Percentiles rank a stretch among this genome's conserved stretches.
Conservation (phyloP, 108 stramenopile genomes). For the Epipyxis sp. region DNA sequence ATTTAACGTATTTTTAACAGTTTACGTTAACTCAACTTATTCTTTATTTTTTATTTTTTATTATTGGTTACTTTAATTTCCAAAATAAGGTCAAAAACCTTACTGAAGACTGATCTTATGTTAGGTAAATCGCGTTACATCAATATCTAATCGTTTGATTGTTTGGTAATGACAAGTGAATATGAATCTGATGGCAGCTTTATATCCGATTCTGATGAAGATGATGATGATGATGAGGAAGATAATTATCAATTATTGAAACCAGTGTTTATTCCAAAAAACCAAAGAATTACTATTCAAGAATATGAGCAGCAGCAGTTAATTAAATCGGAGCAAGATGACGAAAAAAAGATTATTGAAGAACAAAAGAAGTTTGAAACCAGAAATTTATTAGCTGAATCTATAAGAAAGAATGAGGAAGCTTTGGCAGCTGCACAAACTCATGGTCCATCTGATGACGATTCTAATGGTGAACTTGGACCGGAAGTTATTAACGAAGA, state of each 20-base stretch:
- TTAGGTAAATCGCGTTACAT: too few relatives aligned
- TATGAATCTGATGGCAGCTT: constrained; percentile 1
- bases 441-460: too few relatives aligned
- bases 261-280: constrained; percentile 29
- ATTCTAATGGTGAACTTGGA: constrained; percentile 40
- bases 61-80: too few relatives aligned
- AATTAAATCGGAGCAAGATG: too few relatives aligned
- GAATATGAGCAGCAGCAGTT: constrained; percentile 34
- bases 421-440: constrained; percentile 29
- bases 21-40: too few relatives aligned
- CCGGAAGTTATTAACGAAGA: constrained; percentile 54
- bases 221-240: constrained; percentile 27
- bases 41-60: too few relatives aligned
- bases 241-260: not conserved
- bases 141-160: too few relatives aligned
- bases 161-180: not conserved
- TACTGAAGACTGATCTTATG: too few relatives aligned
- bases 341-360: not conserved
- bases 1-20: too few relatives aligned
- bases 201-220: not conserved
- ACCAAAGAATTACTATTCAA: constrained; percentile 28
- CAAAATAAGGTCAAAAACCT: too few relatives aligned
- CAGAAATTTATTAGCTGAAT: constrained; percentile 12
- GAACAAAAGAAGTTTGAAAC: not conserved
- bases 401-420: constrained; percentile 42